Evolutionary conservation across 192 early-diverging fungal species (phyloP).

Genomic region (Backusella parvicylindrica): DNA sequence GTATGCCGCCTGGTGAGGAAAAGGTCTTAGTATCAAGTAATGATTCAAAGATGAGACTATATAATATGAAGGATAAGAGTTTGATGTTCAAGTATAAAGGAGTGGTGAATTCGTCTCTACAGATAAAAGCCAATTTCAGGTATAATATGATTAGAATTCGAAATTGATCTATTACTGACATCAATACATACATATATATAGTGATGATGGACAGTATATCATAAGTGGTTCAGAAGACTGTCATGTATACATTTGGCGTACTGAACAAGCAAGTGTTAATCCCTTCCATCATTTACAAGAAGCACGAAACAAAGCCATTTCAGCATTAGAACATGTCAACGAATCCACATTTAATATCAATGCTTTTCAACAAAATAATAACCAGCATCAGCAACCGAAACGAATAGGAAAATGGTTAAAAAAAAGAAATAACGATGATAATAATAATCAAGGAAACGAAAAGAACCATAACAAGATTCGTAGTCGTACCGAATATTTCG

Average conservation of each 20-base stretch:
- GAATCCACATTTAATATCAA: background rate
- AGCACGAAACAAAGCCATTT: slow-evolving; percentile 12
- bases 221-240: slow-evolving; percentile 79
- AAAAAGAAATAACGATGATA: slow-evolving; percentile 1
- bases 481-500: slow-evolving; percentile 25
- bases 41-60: slow-evolving; percentile 77
- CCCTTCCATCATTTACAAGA: slow-evolving; percentile 15
- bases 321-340: background rate
- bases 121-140: slow-evolving; percentile 68
- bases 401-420: slow-evolving; percentile 21
- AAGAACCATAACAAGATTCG: slow-evolving; percentile 3
- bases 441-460: background rate
- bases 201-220: slow-evolving; percentile 72
- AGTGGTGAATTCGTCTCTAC: slow-evolving; percentile 57
- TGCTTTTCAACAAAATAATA: background rate
- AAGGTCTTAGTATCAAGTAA: slow-evolving; percentile 67
- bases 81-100: slow-evolving; percentile 78
- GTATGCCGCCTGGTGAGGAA: slow-evolving; percentile 50
- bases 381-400: background rate
- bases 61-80: slow-evolving; percentile 65
- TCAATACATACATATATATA: background rate
- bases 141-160: background rate
- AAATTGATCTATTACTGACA: background rate
- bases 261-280: slow-evolving; percentile 9
- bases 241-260: slow-evolving; percentile 68